These are phyloP conservation scores for Mycena citricolor DNA, from an alignment of 1,284 basidiomycete species.

Conservation along the genomic window DNA sequence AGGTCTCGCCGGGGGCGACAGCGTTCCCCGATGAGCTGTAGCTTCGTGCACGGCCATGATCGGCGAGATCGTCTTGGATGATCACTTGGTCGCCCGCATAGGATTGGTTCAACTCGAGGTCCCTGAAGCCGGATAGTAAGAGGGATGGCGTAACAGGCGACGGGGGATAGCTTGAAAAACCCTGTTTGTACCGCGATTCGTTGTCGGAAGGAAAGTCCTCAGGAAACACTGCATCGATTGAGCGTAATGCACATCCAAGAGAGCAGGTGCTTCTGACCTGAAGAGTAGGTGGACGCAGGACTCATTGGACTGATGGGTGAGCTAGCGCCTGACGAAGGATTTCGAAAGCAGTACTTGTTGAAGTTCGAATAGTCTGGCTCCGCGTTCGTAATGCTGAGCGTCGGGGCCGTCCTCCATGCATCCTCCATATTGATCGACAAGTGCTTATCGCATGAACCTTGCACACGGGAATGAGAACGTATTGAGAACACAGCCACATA, in stretches of 20 bases:
- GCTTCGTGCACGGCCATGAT: slow-evolving; percentile 16
- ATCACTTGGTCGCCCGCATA: slow-evolving; percentile 9
- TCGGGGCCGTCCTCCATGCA: too few species aligned
- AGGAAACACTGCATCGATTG: slow-evolving; percentile 15
- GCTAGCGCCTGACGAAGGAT: background rate
- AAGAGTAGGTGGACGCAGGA: slow-evolving; percentile 19
- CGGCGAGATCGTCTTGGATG: slow-evolving; percentile 10
- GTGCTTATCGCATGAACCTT: too few species aligned
- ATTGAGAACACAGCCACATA: too few species aligned
- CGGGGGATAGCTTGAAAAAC: slow-evolving; percentile 13
- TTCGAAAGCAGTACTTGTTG: too few species aligned
- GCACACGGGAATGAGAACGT: too few species aligned
- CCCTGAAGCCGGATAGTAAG: slow-evolving; percentile 17
- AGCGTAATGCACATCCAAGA: background rate
- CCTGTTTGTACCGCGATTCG: slow-evolving; percentile 1
- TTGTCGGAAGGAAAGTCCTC: slow-evolving; percentile 10
- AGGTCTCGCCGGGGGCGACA: slow-evolving; percentile 11
- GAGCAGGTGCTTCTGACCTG: slow-evolving; percentile 10
- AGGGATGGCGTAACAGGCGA: slow-evolving; percentile 15
- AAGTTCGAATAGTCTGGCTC: too few species aligned
- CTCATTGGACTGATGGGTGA: slow-evolving; percentile 18
- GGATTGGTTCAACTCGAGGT: slow-evolving; percentile 11
- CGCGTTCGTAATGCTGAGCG: too few species aligned
- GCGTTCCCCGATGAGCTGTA: slow-evolving; percentile 10
- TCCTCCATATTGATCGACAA: too few species aligned